A percentile compares a stretch with the other conserved stretches of the same genome.
Evolutionary conservation across 2,329 filamentous ascomycete genomes (phyloP).

Genomic region (Colletotrichum lentis): DNA sequence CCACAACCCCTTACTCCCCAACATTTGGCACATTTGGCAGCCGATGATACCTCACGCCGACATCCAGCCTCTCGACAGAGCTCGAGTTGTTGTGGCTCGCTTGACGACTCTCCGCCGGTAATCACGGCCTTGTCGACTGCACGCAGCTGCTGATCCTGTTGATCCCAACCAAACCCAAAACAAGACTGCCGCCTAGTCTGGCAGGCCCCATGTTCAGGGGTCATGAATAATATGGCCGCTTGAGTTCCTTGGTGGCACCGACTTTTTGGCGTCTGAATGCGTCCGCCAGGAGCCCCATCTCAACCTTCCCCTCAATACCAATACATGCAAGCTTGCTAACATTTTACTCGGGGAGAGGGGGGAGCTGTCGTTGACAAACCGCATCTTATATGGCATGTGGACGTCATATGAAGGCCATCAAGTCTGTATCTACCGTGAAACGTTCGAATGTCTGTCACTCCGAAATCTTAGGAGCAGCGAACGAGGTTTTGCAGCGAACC

Average conservation of each 20-base stretch:
- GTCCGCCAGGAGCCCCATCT: conserved; percentile 29
- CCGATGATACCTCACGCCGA: conserved; percentile 3
- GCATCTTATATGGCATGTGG: not conserved
- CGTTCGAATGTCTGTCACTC: not conserved
- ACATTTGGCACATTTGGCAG: conserved; percentile 28
- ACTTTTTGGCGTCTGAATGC: conserved; percentile 11
- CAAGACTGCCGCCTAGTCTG: conserved; percentile 29
- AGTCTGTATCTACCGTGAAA: not conserved
- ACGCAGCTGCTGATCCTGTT: conserved; percentile 32
- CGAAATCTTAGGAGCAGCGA: not conserved
- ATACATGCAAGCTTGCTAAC: conserved; percentile 9
- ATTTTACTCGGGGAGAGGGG: conserved; percentile 11
- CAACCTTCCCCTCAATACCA: conserved; percentile 2
- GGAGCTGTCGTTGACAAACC: not conserved
- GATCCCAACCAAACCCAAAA: conserved; percentile 36
- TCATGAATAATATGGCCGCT: not conserved
- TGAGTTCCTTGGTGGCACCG: conserved; percentile 1
- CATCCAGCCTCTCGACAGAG: not conserved
- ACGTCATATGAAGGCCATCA: not conserved
- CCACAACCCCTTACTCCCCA: conserved; percentile 6
- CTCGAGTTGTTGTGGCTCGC: conserved; percentile 8
- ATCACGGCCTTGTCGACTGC: conserved; percentile 8
- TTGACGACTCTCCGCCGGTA: conserved; percentile 7
- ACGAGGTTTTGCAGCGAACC: not conserved
- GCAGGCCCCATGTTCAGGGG: conserved; percentile 25